A percentile compares a stretch with the other conserved stretches of the same genome.
phyloP scores from a whole-genome alignment of 345 rosid species.

The Hibiscus syriacus region DNA sequence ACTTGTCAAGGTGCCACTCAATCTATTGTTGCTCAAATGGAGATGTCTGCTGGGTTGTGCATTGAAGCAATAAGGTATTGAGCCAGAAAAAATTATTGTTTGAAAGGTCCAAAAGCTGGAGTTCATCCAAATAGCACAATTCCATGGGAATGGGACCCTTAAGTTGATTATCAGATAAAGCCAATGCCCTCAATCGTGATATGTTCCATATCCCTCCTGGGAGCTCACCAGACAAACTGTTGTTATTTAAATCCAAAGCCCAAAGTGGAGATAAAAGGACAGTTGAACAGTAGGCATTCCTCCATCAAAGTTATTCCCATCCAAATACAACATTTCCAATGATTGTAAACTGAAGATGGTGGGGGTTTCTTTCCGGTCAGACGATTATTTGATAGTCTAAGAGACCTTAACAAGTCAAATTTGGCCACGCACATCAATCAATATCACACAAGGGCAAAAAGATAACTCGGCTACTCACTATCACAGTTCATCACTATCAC shows the following conservation, averaged over 20 bases:
- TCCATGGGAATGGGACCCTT: constrained; percentile 5
- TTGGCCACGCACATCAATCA: too few species aligned
- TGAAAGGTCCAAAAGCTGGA: constrained; percentile 13
- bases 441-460: too few species aligned
- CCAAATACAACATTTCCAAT: too few species aligned
- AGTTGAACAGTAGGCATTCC: too few species aligned
- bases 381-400: too few species aligned
- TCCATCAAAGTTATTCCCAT: too few species aligned
- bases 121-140: background rate
- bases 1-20: background rate
- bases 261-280: too few species aligned
- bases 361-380: too few species aligned
- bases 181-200: background rate
- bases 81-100: background rate
- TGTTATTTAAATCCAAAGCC: constrained; percentile 12
- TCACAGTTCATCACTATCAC: too few species aligned
- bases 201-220: constrained; percentile 12
- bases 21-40: background rate
- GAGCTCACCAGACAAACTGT: constrained; percentile 1
- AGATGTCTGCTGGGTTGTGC: background rate
- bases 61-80: background rate
- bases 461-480: too few species aligned
- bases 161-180: constrained; percentile 8
- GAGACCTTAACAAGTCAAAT: too few species aligned
- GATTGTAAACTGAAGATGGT: too few species aligned